A percentile compares a stretch with the other conserved stretches of the same genome.
Evolutionary conservation across 2,329 filamentous ascomycete genomes (phyloP).

Genomic region (Elsinoe fawcettii): DNA sequence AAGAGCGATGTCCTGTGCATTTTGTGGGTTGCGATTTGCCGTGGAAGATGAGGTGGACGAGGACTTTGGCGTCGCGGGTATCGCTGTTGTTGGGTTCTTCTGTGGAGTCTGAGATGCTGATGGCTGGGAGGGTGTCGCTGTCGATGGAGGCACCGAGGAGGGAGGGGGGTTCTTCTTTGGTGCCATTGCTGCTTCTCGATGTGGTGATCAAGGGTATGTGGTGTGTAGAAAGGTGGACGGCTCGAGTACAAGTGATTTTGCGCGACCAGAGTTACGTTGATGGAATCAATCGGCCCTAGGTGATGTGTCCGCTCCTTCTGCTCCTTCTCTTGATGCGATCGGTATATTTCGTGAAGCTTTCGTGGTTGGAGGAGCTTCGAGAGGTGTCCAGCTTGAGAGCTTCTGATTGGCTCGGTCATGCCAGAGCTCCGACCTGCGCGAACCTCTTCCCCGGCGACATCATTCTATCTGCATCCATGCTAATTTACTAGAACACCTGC

Average conservation of each 20-base stretch:
- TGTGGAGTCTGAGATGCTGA: conserved; percentile 21
- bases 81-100: conserved; percentile 20
- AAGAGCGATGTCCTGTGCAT: conserved; percentile 52
- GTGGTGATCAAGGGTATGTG: not conserved
- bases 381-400: conserved; percentile 7
- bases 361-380: conserved; percentile 1
- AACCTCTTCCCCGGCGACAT: not conserved
- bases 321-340: conserved; percentile 1
- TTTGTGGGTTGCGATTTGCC: conserved; percentile 24
- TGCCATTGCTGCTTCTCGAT: conserved; percentile 22
- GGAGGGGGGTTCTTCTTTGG: conserved; percentile 27
- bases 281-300: not conserved
- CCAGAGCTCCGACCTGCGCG: not conserved
- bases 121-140: conserved; percentile 21
- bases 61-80: conserved; percentile 21
- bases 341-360: not conserved
- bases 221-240: not conserved
- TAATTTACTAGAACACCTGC: not conserved
- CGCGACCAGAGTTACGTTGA: not conserved
- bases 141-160: conserved; percentile 21
- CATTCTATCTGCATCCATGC: not conserved
- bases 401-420: conserved; percentile 7
- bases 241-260: not conserved
- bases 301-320: conserved; percentile 6
- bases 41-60: conserved; percentile 19